A percentile compares a stretch with the other conserved stretches of the same genome.
Evolutionary conservation across 1,139 yeast species (phyloP).

Genomic region (Blastobotrys apis): DNA sequence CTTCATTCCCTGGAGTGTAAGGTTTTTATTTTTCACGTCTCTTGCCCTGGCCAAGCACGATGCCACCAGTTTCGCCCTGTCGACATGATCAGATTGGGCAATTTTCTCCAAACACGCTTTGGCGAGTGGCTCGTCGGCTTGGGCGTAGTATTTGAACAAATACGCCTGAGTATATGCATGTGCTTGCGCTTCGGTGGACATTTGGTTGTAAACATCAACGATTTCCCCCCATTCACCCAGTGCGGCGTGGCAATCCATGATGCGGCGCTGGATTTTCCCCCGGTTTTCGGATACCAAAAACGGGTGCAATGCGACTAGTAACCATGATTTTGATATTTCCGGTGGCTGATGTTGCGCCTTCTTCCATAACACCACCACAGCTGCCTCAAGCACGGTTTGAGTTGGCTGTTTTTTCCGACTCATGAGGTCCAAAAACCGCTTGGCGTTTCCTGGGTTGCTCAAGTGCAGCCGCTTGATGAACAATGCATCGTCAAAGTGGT

Average conservation of each 20-base stretch:
- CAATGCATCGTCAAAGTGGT: not conserved
- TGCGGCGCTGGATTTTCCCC: slow-evolving; percentile 1
- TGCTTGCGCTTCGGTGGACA: not conserved
- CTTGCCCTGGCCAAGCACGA: not conserved
- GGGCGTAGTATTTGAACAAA: slow-evolving; percentile 5
- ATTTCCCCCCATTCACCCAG: not conserved
- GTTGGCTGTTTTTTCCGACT: not conserved
- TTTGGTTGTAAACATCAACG: slow-evolving; percentile 4
- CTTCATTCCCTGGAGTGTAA: not conserved
- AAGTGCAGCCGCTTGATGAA: slow-evolving; percentile 7
- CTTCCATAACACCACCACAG: slow-evolving; percentile 4
- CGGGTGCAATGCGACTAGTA: not conserved
- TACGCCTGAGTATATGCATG: slow-evolving; percentile 7
- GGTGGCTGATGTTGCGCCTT: not conserved
- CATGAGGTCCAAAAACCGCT: not conserved
- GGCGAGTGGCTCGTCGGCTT: slow-evolving; percentile 1
- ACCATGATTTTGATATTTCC: not conserved
- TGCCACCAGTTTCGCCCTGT: slow-evolving; percentile 1
- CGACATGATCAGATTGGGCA: not conserved
- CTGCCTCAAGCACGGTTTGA: not conserved
- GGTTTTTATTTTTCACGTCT: not conserved
- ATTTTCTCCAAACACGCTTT: not conserved
- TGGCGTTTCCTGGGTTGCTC: not conserved
- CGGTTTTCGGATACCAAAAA: not conserved
- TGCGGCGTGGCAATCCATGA: slow-evolving; percentile 3